Base-by-base conservation (phyloP, 2,329 filamentous ascomycete genomes). In the Colletotrichum trifolii region DNA sequence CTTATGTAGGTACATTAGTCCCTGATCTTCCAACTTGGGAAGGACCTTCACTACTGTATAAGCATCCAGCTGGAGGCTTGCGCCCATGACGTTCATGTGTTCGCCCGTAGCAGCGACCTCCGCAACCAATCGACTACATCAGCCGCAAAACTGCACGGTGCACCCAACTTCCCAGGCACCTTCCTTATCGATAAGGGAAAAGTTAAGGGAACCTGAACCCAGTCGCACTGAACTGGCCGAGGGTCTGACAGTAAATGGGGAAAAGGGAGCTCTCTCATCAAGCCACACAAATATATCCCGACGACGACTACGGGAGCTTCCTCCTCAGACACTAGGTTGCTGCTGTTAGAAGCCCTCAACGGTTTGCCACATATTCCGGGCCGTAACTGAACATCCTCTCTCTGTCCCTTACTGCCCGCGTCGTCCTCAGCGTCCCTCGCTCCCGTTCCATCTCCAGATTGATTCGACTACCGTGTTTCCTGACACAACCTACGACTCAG, bases 181-280 rank as follows among this genome's bases (percentile, higher is more conserved):
- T 12, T n/a, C 6, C 46, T 65, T 65, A 65, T 65, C 62, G 62
- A 65, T 65, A 65, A 65, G 62, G 52, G 47, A 65, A 65, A 65
- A 65, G 62, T 65, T 50, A 65, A 65, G 62, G 62, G 59, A 57
- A 63, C 62, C 62, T 47, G 56, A 53, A 53, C 62, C 62, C 39
- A 62, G 58, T 40, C 45, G 25, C 25, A 54, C 57, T 60, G 49
- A 45, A 50, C 49, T 49, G 57, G 49, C 57, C 46, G 62, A 65
- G 50, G 62, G 62, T 50, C 25, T 25, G 25, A 4, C 25, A 25
- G 25, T 25, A 25, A 39, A 48, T 62, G 56, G 49, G 57, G 10
- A 60, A 36, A 47, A 65, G 62, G 58, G 62, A 43, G 62, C 62
- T 53, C 50, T 38, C 55, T 43, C 58, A 39, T 56, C 43, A 56